phyloP scores from a whole-genome alignment of 2,329 filamentous ascomycete genomes.

The Penicillium occitanis region DNA sequence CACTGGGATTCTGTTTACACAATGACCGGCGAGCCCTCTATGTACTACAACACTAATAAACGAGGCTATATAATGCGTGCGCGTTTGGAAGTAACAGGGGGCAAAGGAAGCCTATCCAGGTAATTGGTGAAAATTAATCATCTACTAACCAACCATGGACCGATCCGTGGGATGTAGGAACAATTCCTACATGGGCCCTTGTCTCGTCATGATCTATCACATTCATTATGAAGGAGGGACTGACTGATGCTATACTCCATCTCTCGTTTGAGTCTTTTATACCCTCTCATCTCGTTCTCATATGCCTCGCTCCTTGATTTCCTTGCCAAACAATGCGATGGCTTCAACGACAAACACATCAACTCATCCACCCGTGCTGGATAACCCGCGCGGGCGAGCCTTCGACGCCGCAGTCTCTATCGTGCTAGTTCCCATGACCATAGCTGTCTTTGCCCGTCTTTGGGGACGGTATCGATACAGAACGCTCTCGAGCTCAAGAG shows the following conservation, averaged over 20 bases:
- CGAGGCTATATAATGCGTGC: not conserved
- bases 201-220: not conserved
- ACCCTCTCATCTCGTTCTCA: not conserved
- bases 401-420: not conserved
- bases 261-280: not conserved
- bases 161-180: not conserved
- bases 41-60: not conserved
- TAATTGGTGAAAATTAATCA: not conserved
- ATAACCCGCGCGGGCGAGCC: not conserved
- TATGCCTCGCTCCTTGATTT: not conserved
- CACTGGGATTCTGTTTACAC: not conserved
- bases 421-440: conserved; percentile 10
- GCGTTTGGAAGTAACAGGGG: not conserved
- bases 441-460: conserved; percentile 7
- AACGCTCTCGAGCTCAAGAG: conserved; percentile 5
- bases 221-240: not conserved
- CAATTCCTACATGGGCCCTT: not conserved
- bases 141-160: not conserved
- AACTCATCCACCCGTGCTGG: not conserved
- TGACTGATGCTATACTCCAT: not conserved
- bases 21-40: not conserved
- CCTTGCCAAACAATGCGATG: not conserved
- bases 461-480: conserved; percentile 14
- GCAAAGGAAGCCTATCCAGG: not conserved
- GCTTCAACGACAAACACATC: conserved; percentile 6